Evolutionary conservation across 2,329 filamentous ascomycete species (phyloP), one percentile per base, ranked within the genome.

Genomic region (Tolypocladium ophioglossoides): DNA sequence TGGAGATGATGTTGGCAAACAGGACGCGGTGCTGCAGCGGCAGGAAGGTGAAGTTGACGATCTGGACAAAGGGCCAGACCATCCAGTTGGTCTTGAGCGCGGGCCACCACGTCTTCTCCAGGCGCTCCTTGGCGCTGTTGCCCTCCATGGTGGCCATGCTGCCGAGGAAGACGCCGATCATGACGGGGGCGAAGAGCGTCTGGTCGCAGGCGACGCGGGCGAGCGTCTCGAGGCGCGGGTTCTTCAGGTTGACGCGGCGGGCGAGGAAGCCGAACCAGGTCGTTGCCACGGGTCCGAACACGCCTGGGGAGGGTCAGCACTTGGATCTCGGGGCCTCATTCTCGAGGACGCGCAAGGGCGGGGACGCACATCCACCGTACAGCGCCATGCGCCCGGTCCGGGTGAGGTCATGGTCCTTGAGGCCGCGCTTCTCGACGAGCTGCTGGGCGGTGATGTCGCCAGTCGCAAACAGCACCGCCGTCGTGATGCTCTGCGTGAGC

Each of bases 401-500:
- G 32, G 74, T 73, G 39, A 83, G 62, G 65, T 92, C 86, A 69
- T 99, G 92, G 60, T 87, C 86, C 62, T 85, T 73, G 30, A 87
- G 61, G 20, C 91, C 91, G 64, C 80, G 85, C 70, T 84, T 85
- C 74, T 97, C 92, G 56, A 99, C 88, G 38, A 83, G 78, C 73
- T 97, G 92, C 73, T 99, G 94, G 39, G 94, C 90, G 61, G 95
- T 85, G 57, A 87, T 78, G 74, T 99, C 94, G 64, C 94, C 94
- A 16, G 91, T 89, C 55, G 87, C 91, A 69, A 97, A 99, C 59
- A 99, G 85, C 56, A 97, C 80, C 50, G 89, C 87, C 40, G 92
- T 96, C 54, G 91, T 95, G 63, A 96, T 75, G 68, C 86, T 89
- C 77, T 96, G 90, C 12, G 92, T 97, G 65, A 96, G 82, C 63